phyloP scores from a whole-genome alignment of 2,329 filamentous ascomycete species.

The Claviceps sp. region DNA sequence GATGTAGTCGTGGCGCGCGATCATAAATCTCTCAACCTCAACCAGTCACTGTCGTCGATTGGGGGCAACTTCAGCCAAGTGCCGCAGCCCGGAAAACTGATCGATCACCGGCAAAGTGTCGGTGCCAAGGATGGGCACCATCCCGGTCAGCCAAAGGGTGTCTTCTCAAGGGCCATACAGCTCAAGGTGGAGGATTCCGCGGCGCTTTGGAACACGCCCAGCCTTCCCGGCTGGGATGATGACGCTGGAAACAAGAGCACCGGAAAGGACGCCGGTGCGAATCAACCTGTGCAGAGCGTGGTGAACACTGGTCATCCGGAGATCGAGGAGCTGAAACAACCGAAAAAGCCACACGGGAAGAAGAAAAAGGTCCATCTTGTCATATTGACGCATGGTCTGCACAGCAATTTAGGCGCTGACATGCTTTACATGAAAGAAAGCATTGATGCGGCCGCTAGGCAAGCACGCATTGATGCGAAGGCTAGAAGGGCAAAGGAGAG shows the following conservation, averaged over 20 bases:
- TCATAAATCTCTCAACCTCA: conserved; percentile 64
- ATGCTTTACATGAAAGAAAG: conserved; percentile 97
- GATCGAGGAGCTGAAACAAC: conserved; percentile 11
- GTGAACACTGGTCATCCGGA: conserved; percentile 20
- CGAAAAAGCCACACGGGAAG: conserved; percentile 26
- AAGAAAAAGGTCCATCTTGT: conserved; percentile 80
- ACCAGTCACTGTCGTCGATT: conserved; percentile 28
- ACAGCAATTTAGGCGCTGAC: conserved; percentile 89
- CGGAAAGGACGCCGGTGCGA: conserved; percentile 11
- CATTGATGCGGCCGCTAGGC: conserved; percentile 70
- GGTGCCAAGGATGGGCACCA: conserved; percentile 45
- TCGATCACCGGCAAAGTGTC: conserved; percentile 58
- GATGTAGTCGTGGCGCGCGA: conserved; percentile 80
- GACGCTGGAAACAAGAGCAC: conserved; percentile 22
- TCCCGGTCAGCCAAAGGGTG: conserved; percentile 52
- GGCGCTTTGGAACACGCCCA: conserved; percentile 84
- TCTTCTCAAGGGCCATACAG: conserved; percentile 71
- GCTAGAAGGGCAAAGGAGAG: conserved; percentile 41
- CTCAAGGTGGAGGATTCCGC: conserved; percentile 79
- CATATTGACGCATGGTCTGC: conserved; percentile 81
- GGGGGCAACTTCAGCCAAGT: conserved; percentile 31
- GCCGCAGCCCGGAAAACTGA: conserved; percentile 56
- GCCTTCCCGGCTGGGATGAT: conserved; percentile 54
- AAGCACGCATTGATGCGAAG: conserved; percentile 58
- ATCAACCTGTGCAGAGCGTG: conserved; percentile 20